These are phyloP conservation scores for Usnea hakonensis DNA, from an alignment of 495 filamentous ascomycete genomes.

Conservation along the genomic window DNA sequence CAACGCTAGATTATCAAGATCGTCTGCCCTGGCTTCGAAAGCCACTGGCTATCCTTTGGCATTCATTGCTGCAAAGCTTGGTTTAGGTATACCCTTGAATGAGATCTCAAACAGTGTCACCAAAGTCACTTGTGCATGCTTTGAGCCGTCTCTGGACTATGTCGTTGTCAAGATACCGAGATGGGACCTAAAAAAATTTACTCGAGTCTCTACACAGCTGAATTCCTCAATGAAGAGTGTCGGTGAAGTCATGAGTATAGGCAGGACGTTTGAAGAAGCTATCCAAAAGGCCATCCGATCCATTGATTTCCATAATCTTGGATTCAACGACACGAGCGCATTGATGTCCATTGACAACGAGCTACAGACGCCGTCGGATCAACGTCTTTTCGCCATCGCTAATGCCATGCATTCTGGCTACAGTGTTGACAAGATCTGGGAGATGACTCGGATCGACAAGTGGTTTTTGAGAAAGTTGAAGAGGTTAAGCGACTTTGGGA, in stretches of 20 bases:
- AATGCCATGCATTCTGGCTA: slow-evolving; percentile 96
- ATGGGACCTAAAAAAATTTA: slow-evolving; percentile 99
- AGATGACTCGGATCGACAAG: slow-evolving; percentile 82
- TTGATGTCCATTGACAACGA: slow-evolving; percentile 95
- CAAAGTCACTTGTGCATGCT: slow-evolving; percentile 93
- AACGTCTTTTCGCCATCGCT: slow-evolving; percentile 93
- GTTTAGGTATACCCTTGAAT: slow-evolving; percentile 89
- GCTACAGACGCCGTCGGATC: slow-evolving; percentile 93
- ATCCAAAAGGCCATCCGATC: slow-evolving; percentile 97
- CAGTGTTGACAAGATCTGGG: slow-evolving; percentile 91
- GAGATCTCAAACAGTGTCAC: slow-evolving; percentile 96
- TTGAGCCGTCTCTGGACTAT: slow-evolving; percentile 98
- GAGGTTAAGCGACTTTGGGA: slow-evolving; percentile 81
- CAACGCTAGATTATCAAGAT: slow-evolving; percentile 94
- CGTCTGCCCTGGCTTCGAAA: slow-evolving; percentile 93
- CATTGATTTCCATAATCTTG: slow-evolving; percentile 90
- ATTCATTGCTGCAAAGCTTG: slow-evolving; percentile 93
- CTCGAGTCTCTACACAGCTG: slow-evolving; percentile 85
- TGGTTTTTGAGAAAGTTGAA: slow-evolving; percentile 89
- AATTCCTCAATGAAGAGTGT: slow-evolving; percentile 99
- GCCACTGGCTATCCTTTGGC: slow-evolving; percentile 95
- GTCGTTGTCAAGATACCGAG: slow-evolving; percentile 98
- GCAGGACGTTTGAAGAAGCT: slow-evolving; percentile 92
- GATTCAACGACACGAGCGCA: slow-evolving; percentile 81
- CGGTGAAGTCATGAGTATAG: slow-evolving; percentile 98